Evolutionary conservation across 768 basidiomycete species (phyloP).

Genomic region (Leccinum imitatum): DNA sequence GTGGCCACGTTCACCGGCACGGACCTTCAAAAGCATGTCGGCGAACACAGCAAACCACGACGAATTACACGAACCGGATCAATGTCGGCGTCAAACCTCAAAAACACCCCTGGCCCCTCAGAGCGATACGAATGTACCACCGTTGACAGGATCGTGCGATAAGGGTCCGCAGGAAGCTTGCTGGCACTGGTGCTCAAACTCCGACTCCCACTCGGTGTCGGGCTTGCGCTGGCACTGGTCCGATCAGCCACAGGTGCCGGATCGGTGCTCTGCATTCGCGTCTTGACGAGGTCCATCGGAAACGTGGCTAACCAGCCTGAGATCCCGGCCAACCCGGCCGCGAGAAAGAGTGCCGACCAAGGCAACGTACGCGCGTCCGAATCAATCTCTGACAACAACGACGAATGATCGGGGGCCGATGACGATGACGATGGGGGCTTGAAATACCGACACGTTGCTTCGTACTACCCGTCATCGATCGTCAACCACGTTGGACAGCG

Average conservation of each 20-base stretch:
- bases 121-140: conserved; percentile 56
- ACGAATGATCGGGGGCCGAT: conserved; percentile 30
- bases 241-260: background rate
- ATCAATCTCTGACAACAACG: conserved; percentile 43
- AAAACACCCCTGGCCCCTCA: conserved; percentile 72
- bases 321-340: conserved; percentile 76
- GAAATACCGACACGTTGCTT: conserved; percentile 58
- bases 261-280: conserved; percentile 67
- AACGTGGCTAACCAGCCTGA: conserved; percentile 82
- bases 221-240: background rate
- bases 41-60: background rate
- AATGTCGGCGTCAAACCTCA: conserved; percentile 79
- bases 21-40: conserved; percentile 45
- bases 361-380: conserved; percentile 35
- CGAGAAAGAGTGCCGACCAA: conserved; percentile 62
- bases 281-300: conserved; percentile 88
- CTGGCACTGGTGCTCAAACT: background rate
- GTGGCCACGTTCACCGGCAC: conserved; percentile 86
- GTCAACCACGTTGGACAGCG: background rate
- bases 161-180: conserved; percentile 43
- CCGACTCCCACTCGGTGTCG: background rate
- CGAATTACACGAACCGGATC: conserved; percentile 50
- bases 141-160: conserved; percentile 57
- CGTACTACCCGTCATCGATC: conserved; percentile 46
- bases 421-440: conserved; percentile 19